Conservation (phyloP, 163 green algal species). For the Chloromonas sp. region DNA sequence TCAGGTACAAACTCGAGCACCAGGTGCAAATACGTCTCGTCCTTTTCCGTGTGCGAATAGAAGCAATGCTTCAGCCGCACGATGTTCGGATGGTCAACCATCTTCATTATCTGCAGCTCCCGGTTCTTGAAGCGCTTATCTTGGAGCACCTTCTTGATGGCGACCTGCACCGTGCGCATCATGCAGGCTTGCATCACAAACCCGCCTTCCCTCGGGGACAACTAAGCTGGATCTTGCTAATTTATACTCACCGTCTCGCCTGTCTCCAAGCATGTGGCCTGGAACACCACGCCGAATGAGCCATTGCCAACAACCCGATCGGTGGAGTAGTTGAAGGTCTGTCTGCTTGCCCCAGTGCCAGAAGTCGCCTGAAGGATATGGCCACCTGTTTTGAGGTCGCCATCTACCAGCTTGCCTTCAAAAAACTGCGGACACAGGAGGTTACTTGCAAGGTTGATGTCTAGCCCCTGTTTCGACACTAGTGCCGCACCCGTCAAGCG, state of each 20-base stretch:
- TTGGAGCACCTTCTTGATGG: slow-evolving; percentile 99
- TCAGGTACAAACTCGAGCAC: slow-evolving; percentile 98
- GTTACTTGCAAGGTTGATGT: not conserved
- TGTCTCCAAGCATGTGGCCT: slow-evolving; percentile 95
- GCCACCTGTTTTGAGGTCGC: slow-evolving; percentile 50
- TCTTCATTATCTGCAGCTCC: slow-evolving; percentile 98
- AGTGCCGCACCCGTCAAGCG: not conserved
- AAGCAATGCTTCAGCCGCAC: slow-evolving; percentile 97
- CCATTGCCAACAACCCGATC: slow-evolving; percentile 94
- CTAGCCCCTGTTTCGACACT: not conserved
- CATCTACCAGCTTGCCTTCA: slow-evolving; percentile 71
- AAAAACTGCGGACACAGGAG: slow-evolving; percentile 39
- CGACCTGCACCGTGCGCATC: slow-evolving; percentile 58
- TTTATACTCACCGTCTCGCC: slow-evolving; percentile 65
- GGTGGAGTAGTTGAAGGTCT: slow-evolving; percentile 76
- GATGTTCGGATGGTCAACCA: slow-evolving; percentile 94
- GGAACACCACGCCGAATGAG: slow-evolving; percentile 96
- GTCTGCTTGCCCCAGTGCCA: slow-evolving; percentile 33
- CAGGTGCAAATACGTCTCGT: slow-evolving; percentile 93
- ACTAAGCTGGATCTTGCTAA: not conserved
- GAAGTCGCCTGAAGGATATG: slow-evolving; percentile 40
- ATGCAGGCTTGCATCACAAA: not conserved
- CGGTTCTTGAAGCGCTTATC: slow-evolving; percentile 99
- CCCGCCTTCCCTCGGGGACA: not conserved
- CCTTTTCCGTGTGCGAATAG: slow-evolving; percentile 78